A percentile compares a stretch with the other conserved stretches of the same genome.
phyloP scores from a whole-genome alignment of 1,139 yeast species.

The Taiozyma sp. region DNA sequence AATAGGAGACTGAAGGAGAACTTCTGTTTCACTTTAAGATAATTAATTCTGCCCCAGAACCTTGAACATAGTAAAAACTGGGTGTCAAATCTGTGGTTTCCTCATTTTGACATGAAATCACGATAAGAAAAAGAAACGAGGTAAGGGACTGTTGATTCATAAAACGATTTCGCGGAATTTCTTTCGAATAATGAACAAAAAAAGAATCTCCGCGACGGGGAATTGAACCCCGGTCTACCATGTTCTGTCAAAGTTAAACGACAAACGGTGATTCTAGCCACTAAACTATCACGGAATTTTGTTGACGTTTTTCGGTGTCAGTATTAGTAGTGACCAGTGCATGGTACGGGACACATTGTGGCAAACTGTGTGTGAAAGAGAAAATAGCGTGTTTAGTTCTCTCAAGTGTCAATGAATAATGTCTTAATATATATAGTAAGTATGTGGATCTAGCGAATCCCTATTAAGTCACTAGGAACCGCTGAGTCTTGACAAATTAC shows the following conservation, averaged over 20 bases:
- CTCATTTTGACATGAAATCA: not conserved
- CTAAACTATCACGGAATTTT: slow-evolving; percentile 23
- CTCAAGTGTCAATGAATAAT: too few species aligned
- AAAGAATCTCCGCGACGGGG: slow-evolving; percentile 55
- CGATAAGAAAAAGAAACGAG: not conserved
- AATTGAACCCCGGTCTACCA: slow-evolving; percentile 69
- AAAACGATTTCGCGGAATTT: not conserved
- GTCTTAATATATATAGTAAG: too few species aligned
- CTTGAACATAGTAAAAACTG: not conserved
- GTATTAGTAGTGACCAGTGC: too few species aligned
- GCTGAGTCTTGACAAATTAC: too few species aligned
- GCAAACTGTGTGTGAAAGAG: too few species aligned
- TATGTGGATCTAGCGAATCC: too few species aligned
- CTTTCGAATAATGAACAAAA: not conserved
- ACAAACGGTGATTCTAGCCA: slow-evolving; percentile 25
- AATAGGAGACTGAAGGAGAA: too few species aligned
- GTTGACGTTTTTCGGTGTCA: too few species aligned
- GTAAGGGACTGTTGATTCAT: too few species aligned
- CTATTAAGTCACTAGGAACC: too few species aligned
- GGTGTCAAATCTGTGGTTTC: not conserved
- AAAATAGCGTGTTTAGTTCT: too few species aligned
- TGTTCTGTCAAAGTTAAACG: slow-evolving; percentile 32
- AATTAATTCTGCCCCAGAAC: not conserved
- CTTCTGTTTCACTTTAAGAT: not conserved
- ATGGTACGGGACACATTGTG: too few species aligned